Conservation (phyloP, 768 basidiomycete genomes). For the Lentinula raphanica region DNA sequence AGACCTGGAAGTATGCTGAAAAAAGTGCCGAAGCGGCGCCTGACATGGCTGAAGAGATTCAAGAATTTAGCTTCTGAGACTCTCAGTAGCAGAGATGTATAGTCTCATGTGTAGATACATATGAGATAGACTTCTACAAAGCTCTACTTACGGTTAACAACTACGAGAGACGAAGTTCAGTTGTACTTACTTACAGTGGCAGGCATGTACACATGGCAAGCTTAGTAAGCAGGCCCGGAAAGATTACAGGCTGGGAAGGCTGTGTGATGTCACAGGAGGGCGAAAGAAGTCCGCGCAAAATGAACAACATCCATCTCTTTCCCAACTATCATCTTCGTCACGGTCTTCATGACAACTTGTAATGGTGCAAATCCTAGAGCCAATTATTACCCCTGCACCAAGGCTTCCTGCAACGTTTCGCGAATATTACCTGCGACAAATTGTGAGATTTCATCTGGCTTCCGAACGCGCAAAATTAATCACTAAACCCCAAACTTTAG, state of each 20-base stretch:
- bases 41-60: too few relatives aligned
- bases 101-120: too few relatives aligned
- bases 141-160: too few relatives aligned
- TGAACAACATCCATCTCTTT: background rate
- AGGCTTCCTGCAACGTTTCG: background rate
- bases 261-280: background rate
- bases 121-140: too few relatives aligned
- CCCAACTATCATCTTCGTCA: background rate
- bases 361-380: background rate
- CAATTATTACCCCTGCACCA: slow-evolving; percentile 2
- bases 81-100: too few relatives aligned
- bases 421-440: background rate
- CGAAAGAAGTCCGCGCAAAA: background rate
- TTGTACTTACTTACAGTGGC: too few relatives aligned
- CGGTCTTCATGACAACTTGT: background rate
- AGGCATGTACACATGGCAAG: too few relatives aligned
- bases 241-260: background rate
- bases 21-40: too few relatives aligned
- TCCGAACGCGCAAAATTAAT: background rate
- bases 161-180: too few relatives aligned
- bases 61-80: too few relatives aligned
- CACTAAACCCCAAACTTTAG: background rate
- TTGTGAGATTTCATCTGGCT: background rate
- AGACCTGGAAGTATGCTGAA: too few relatives aligned
- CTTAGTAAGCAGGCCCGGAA: background rate